phyloP scores from a whole-genome alignment of 345 rosid species.

The Stellera chamaejasme region DNA sequence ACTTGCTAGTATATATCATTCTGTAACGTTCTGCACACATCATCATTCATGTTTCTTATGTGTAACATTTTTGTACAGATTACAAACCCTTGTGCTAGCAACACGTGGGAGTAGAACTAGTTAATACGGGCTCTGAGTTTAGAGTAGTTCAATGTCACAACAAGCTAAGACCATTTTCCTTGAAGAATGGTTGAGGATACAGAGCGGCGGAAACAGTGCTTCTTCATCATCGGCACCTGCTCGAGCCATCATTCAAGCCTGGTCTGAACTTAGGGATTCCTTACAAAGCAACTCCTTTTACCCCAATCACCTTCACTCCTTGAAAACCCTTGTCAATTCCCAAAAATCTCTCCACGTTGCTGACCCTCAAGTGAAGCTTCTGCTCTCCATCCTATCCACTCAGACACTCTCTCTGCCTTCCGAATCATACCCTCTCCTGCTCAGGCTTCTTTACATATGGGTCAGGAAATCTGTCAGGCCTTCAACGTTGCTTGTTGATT shows the following conservation, averaged over 20 bases:
- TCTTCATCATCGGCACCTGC: constrained; percentile 45
- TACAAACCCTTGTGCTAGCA: no score
- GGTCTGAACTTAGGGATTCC: constrained; percentile 81
- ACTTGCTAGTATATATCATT: no score
- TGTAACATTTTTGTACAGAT: no score
- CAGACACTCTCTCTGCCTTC: constrained; percentile 29
- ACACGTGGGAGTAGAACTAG: no score
- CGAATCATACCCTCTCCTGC: constrained; percentile 54
- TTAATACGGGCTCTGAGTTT: no score
- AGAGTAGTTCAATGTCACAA: constrained; percentile 40
- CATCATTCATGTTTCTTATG: no score
- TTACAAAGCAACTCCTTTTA: constrained; percentile 42
- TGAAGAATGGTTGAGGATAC: constrained; percentile 67
- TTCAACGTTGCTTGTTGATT: constrained; percentile 45
- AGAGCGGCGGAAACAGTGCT: constrained; percentile 22
- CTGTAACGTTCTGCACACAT: no score
- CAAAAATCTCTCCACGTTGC: constrained; percentile 77
- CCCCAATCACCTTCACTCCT: constrained; percentile 50
- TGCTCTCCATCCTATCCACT: constrained; percentile 53
- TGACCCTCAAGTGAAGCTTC: constrained; percentile 89
- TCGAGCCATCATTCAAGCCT: constrained; percentile 70
- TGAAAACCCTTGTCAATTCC: constrained; percentile 51
- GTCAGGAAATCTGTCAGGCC: constrained; percentile 77
- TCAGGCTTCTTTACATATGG: constrained; percentile 81
- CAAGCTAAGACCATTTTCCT: constrained; percentile 47